Base-by-base conservation (phyloP, 2,329 filamentous ascomycete genomes). In the Berkeleyomyces basicola region DNA sequence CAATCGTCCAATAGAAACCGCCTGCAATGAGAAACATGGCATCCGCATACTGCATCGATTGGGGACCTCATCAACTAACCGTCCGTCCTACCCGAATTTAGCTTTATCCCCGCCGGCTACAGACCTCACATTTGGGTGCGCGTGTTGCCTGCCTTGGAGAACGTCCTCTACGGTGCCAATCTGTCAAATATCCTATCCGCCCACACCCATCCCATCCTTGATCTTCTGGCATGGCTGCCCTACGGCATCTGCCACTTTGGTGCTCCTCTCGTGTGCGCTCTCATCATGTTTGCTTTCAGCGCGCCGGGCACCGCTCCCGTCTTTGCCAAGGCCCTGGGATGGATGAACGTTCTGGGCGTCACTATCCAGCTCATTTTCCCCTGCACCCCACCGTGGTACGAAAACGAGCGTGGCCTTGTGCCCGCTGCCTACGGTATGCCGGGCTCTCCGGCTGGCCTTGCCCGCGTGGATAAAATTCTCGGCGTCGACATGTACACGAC, bases 351-450 rank as follows among this genome's bases (percentile, higher is more conserved):
- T 66, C 78, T 85, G 10, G 92, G 90, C 61, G 92, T 96, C 63
- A 82, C 85, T 40, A 91, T 95, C 67, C 91, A 96, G 75, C 79
- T 96, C 61, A 74, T 90, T 66, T 95, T 96, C 74, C 92, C 92
- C 1, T 96, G 92, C 77, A 93, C 91, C 33, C 89, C 92, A 36
- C 92, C 92, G 1, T 97, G 92, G 92, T 97, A 96, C 71, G 92
- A 96, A 78, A 95, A 93, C 73, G 80, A 88, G 69, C 90, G 96
- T 72, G 92, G 92, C 14, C 78, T 96, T 60, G 89, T 89, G 39
- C 91, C 92, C 2, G 92, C 92, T 58, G 90, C 93, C 69, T 96
- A 96, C 75, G 88, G 87, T 57, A 95, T 97, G 80, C 79, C 82
- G 53, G 92, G 92, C 59, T 92, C 89, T 55, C 90, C 92, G 0